Percentiles rank a stretch among this genome's conserved stretches.
Evolutionary conservation across 306 rosid genomes (phyloP).

Genomic region (Dalbergia cochinchinensis): DNA sequence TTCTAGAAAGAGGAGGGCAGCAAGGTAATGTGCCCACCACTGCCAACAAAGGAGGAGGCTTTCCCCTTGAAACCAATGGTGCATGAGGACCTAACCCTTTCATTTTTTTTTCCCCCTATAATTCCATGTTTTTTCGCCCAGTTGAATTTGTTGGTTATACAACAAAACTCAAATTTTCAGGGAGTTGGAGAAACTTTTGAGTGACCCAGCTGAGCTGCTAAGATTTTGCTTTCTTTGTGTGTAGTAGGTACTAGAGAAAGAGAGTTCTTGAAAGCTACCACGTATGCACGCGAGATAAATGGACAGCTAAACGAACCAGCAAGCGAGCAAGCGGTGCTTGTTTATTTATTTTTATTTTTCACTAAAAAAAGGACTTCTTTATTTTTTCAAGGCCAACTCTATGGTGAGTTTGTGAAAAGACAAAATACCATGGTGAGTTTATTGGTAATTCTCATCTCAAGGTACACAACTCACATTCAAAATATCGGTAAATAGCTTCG

Average conservation of each 20-base stretch:
- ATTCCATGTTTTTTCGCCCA: conserved; percentile 51
- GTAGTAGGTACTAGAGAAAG: background rate
- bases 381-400: no score
- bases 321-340: no score
- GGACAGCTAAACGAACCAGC: background rate
- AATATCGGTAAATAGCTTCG: no score
- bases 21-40: conserved; percentile 65
- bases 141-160: conserved; percentile 36
- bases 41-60: conserved; percentile 69
- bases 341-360: no score
- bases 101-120: conserved; percentile 53
- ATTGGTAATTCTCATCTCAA: no score
- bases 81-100: conserved; percentile 67
- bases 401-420: no score
- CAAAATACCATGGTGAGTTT: no score
- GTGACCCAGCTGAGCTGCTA: conserved; percentile 23
- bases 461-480: no score
- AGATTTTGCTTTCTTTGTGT: background rate
- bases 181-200: conserved; percentile 10
- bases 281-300: conserved; percentile 55
- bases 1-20: conserved; percentile 48
- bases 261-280: conserved; percentile 53
- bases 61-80: conserved; percentile 69
- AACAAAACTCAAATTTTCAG: background rate
- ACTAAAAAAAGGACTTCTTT: no score